phyloP scores from a whole-genome alignment of 2,329 filamentous ascomycete genomes.

The Aspergillus floridensis region DNA sequence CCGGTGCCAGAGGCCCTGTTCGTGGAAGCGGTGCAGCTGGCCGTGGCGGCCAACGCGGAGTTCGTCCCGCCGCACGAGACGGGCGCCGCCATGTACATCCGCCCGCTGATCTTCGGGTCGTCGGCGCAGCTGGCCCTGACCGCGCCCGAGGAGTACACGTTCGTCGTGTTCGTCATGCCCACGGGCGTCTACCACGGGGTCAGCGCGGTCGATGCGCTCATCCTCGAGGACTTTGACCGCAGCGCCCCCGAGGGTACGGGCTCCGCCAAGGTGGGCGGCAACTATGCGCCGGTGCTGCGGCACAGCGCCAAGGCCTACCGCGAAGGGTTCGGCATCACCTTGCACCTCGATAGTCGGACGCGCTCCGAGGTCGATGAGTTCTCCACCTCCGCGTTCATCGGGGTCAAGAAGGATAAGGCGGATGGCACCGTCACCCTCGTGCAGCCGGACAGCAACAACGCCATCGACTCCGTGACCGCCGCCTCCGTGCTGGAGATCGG shows the following conservation, averaged over 20 bases:
- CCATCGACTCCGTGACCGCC: slow-evolving; percentile 84
- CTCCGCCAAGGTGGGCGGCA: slow-evolving; percentile 89
- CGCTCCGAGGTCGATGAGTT: slow-evolving; percentile 92
- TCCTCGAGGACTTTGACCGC: slow-evolving; percentile 91
- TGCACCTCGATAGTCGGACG: slow-evolving; percentile 84
- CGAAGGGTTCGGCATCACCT: slow-evolving; percentile 86
- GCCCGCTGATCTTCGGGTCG: slow-evolving; percentile 83
- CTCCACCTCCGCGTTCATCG: slow-evolving; percentile 90
- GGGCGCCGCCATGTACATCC: slow-evolving; percentile 88
- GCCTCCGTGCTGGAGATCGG: slow-evolving; percentile 76
- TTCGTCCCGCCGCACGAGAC: slow-evolving; percentile 88
- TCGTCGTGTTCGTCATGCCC: slow-evolving; percentile 84
- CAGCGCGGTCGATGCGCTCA: slow-evolving; percentile 79
- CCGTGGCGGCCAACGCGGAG: slow-evolving; percentile 83
- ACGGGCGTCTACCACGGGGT: slow-evolving; percentile 93
- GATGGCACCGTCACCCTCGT: slow-evolving; percentile 66
- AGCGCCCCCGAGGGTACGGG: slow-evolving; percentile 89
- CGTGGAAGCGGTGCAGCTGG: slow-evolving; percentile 70
- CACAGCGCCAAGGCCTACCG: slow-evolving; percentile 78
- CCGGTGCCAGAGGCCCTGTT: slow-evolving; percentile 75
- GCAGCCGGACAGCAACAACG: slow-evolving; percentile 81
- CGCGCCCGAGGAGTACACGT: slow-evolving; percentile 88
- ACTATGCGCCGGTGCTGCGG: slow-evolving; percentile 87
- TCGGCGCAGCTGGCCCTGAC: slow-evolving; percentile 81
- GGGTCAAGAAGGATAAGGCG: slow-evolving; percentile 60